Base-by-base conservation (phyloP, 2,329 filamentous ascomycete genomes). In the Peltaster fructicola region DNA sequence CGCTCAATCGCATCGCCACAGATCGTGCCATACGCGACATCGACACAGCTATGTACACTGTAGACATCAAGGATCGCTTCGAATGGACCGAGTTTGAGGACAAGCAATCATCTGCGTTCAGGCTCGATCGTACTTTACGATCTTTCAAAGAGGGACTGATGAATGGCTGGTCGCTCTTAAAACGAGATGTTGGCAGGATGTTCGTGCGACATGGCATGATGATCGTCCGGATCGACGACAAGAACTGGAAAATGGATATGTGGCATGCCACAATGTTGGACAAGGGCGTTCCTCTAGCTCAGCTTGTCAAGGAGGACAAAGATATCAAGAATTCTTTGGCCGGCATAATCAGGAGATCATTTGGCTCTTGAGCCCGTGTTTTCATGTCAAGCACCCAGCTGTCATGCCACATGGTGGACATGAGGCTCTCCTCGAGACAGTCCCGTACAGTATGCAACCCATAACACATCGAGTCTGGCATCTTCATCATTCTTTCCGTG, bases 171-270 rank as follows among this genome's bases (percentile, higher is more conserved):
- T n/a, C n/a, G n/a, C n/a, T n/a, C n/a, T n/a, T 29, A 17, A 13
- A 29, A 25, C 7, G 17, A 14, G 4, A 29, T 17, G 11, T 29
- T 24, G 4, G 27, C 27, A n/a, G 9, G 20, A 25, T 14, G 15
- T 29, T 22, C 14, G 13, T 6, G 17, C 18, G n/a, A 22, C 17
- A 20, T 20, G 17, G 6, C n/a, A n/a, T n/a, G n/a, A n/a, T n/a
- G n/a, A n/a, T n/a, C n/a, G n/a, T n/a, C n/a, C n/a, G n/a, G n/a
- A n/a, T n/a, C n/a, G n/a, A n/a, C n/a, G n/a, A n/a, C n/a, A n/a
- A n/a, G n/a, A n/a, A n/a, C n/a, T n/a, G n/a, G n/a, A n/a, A n/a
- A n/a, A n/a, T n/a, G n/a, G n/a, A n/a, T n/a, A n/a, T n/a, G n/a
- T n/a, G n/a, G n/a, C n/a, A n/a, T n/a, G n/a, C n/a, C n/a, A n/a